Evolutionary conservation across 352 stramenopile species (phyloP).

Genomic region (Globisporangium irregulare): DNA sequence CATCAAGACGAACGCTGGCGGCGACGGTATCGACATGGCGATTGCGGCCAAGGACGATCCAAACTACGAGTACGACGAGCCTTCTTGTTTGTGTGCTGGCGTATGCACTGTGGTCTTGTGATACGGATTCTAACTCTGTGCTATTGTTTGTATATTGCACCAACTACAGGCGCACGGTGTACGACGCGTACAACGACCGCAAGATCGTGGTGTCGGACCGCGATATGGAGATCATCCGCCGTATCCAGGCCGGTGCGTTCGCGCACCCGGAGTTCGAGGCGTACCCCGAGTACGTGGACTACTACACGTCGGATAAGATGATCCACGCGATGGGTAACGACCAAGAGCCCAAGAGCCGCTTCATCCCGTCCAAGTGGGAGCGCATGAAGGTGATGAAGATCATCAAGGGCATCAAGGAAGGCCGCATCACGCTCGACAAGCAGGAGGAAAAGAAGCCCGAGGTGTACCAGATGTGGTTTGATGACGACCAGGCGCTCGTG

Average conservation of each 20-base stretch:
- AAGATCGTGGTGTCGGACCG: slow-evolving; percentile 96
- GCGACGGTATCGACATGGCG: slow-evolving; percentile 88
- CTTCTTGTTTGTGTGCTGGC: neutral
- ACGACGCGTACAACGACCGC: slow-evolving; percentile 98
- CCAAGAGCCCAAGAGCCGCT: slow-evolving; percentile 90
- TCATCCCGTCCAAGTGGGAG: slow-evolving; percentile 97
- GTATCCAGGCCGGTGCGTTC: slow-evolving; percentile 93
- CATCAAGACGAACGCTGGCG: slow-evolving; percentile 85
- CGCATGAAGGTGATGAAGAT: slow-evolving; percentile 97
- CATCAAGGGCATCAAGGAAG: slow-evolving; percentile 96
- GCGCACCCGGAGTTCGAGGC: slow-evolving; percentile 92
- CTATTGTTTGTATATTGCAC: slow-evolving; percentile 9
- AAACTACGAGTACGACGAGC: slow-evolving; percentile 85
- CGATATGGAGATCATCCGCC: slow-evolving; percentile 97
- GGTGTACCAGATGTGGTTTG: slow-evolving; percentile 92
- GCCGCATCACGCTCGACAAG: slow-evolving; percentile 90
- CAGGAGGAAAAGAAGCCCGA: slow-evolving; percentile 91
- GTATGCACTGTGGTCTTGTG: neutral
- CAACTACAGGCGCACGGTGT: slow-evolving; percentile 88
- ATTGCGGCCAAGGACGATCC: slow-evolving; percentile 88
- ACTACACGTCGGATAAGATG: slow-evolving; percentile 86
- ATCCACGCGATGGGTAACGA: slow-evolving; percentile 88
- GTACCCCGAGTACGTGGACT: slow-evolving; percentile 89
- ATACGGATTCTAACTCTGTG: slow-evolving; percentile 7
- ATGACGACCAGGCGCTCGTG: slow-evolving; percentile 85